Evolutionary conservation across 2,329 filamentous ascomycete genomes (phyloP).

Genomic region (Ophiostoma sp.): DNA sequence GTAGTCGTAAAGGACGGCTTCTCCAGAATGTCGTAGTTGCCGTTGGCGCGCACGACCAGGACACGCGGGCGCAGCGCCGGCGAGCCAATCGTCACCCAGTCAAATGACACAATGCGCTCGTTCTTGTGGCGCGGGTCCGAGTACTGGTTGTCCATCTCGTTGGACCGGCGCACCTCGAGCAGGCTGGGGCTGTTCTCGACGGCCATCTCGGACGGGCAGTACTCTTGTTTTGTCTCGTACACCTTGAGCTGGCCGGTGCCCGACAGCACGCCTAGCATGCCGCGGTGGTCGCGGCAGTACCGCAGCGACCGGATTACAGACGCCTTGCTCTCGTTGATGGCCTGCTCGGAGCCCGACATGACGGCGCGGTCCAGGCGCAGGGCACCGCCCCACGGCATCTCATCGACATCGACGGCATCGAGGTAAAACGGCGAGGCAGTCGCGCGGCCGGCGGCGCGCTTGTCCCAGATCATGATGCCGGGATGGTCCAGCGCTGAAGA

Average conservation of each 20-base stretch:
- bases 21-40: conserved; percentile 57
- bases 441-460: conserved; percentile 54
- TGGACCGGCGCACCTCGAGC: conserved; percentile 54
- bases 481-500: conserved; percentile 72
- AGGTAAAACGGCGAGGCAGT: conserved; percentile 51
- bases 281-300: conserved; percentile 58
- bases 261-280: conserved; percentile 57
- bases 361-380: conserved; percentile 55
- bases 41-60: conserved; percentile 55
- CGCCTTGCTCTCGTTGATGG: conserved; percentile 49
- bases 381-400: conserved; percentile 58
- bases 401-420: conserved; percentile 55
- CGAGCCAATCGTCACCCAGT: conserved; percentile 59
- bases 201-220: conserved; percentile 38
- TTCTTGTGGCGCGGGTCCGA: conserved; percentile 48
- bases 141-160: conserved; percentile 58
- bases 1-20: conserved; percentile 54
- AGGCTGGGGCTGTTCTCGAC: conserved; percentile 52
- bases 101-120: conserved; percentile 61
- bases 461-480: conserved; percentile 72
- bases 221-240: conserved; percentile 54
- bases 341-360: conserved; percentile 48
- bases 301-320: conserved; percentile 59
- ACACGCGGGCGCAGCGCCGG: conserved; percentile 53
- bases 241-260: conserved; percentile 60